Percentiles rank a stretch among this genome's conserved stretches.
Conservation (phyloP, 1,284 basidiomycete species). For the Ceratobasidium theobromae region DNA sequence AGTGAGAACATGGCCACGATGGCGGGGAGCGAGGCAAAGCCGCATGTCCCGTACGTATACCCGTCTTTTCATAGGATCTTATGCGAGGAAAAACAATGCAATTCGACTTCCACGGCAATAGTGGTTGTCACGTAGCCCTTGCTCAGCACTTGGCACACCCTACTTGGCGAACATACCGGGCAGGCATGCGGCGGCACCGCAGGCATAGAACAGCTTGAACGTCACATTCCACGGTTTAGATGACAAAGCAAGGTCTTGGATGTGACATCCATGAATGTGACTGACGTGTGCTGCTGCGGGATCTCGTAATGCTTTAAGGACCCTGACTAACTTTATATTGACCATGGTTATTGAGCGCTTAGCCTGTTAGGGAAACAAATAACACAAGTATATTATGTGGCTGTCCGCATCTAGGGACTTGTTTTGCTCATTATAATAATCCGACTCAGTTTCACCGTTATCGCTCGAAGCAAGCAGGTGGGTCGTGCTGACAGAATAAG, state of each 20-base stretch:
- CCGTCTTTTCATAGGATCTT: conserved; percentile 7
- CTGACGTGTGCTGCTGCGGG: background rate
- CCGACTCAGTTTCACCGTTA: no score
- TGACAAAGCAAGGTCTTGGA: no score
- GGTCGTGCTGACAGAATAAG: no score
- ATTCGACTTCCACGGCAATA: background rate
- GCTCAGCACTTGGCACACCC: conserved; percentile 5
- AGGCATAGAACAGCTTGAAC: background rate
- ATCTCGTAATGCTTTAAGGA: background rate
- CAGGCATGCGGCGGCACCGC: background rate
- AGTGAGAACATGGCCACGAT: background rate
- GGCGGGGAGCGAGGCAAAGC: background rate
- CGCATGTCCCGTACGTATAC: background rate
- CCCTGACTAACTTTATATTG: no score
- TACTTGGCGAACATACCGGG: background rate
- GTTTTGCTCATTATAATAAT: no score
- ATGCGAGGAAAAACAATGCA: background rate
- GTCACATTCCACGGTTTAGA: background rate
- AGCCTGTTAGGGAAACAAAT: background rate
- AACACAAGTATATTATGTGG: background rate
- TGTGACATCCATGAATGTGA: background rate
- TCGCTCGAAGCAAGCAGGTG: no score
- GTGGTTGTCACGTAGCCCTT: conserved; percentile 11
- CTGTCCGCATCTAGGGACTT: background rate
- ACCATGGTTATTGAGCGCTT: no score